These are phyloP conservation scores for Penicillium hordei DNA, from an alignment of 2,329 filamentous ascomycete species.

Conservation along the genomic window DNA sequence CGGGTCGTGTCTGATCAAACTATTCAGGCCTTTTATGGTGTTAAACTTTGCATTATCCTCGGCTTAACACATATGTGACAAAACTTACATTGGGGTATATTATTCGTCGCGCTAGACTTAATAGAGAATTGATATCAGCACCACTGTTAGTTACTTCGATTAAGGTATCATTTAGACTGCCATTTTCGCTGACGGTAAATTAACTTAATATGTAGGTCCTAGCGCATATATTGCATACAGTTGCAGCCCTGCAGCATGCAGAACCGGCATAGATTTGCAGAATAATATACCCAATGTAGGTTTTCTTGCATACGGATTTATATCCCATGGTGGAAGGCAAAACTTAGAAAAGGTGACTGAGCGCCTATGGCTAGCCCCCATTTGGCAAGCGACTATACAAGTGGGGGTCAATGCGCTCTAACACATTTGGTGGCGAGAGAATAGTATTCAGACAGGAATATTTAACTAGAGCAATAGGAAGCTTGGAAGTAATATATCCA, in stretches of 20 bases:
- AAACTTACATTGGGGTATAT: no score
- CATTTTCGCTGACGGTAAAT: no score
- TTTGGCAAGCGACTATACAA: not conserved
- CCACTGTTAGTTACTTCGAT: no score
- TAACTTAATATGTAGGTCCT: no score
- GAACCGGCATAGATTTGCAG: not conserved
- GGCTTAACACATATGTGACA: no score
- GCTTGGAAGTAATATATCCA: not conserved
- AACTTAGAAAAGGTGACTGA: no score
- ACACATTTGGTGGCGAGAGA: not conserved
- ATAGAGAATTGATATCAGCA: no score
- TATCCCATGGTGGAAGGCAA: no score
- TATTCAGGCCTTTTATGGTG: not conserved
- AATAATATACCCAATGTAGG: not conserved
- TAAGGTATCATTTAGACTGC: no score
- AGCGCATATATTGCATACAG: no score
- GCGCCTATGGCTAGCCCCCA: not conserved
- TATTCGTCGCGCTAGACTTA: not conserved
- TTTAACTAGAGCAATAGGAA: not conserved
- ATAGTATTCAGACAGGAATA: not conserved
- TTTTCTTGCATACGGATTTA: not conserved
- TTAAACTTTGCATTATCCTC: no score
- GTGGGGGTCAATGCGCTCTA: not conserved
- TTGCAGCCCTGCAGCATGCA: no score
- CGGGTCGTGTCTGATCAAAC: not conserved